phyloP scores from a whole-genome alignment of 2,329 filamentous ascomycete genomes.

The Blumeria hordei region DNA sequence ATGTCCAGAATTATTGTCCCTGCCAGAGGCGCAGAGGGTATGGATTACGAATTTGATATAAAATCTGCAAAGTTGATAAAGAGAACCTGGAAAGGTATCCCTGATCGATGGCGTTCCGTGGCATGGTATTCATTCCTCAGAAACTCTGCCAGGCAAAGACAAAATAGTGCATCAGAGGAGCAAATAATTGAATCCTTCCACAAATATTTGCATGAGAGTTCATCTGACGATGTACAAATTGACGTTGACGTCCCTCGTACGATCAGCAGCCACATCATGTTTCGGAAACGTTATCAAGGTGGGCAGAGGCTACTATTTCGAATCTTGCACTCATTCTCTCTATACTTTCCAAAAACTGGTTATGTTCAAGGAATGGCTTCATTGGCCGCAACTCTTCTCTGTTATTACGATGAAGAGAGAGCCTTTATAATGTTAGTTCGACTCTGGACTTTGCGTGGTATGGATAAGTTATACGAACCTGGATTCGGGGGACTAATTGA shows the following conservation, averaged over 20 bases:
- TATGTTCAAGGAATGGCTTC: constrained; percentile 98
- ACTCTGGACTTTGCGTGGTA: constrained; percentile 69
- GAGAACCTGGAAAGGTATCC: constrained; percentile 93
- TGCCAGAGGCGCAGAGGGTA: constrained; percentile 29
- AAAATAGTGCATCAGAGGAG: constrained; percentile 38
- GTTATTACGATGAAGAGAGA: constrained; percentile 89
- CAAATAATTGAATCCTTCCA: constrained; percentile 50
- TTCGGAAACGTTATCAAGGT: constrained; percentile 70
- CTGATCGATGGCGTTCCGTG: constrained; percentile 76
- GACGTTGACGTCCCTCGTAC: constrained; percentile 91
- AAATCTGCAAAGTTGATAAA: constrained; percentile 67
- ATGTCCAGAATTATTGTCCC: constrained; percentile 34
- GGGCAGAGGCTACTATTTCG: constrained; percentile 82
- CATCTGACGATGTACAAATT: constrained; percentile 85
- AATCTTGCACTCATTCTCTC: constrained; percentile 70
- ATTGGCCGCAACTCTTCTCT: constrained; percentile 72
- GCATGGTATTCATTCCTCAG: constrained; percentile 90
- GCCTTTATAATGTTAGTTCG: constrained; percentile 94
- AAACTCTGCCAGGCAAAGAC: constrained; percentile 43
- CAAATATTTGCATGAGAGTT: constrained; percentile 46
- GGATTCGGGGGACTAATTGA: constrained; percentile 75
- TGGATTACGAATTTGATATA: constrained; percentile 56
- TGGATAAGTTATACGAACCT: constrained; percentile 61
- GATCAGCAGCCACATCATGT: constrained; percentile 94
- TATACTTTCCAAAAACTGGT: constrained; percentile 76